Base-by-base conservation (phyloP, 306 rosid species). In the Erythrophleum fordii region DNA sequence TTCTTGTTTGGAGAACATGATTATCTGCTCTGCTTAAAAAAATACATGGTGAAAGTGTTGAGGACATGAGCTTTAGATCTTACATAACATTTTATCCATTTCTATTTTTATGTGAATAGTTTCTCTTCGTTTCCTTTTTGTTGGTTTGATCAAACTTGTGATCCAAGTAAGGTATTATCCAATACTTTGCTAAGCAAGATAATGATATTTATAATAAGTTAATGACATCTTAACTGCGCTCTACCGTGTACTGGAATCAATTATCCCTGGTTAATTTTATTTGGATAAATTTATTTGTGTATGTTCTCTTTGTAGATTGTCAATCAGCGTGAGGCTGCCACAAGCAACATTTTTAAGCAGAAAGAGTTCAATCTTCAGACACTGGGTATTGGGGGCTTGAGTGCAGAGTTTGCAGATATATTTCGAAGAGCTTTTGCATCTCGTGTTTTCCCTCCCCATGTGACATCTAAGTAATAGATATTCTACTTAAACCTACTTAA, bases 371-470 rank as follows among this genome's bases (percentile, higher is more conserved):
- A 96, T 84, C 99, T 96, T 77, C 84, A 96, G 89, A 61, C 92
- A 44, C 91, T 96, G 62, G 99, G 99, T 60, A 96, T 96, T 75
- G 99, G 99, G 71, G 99, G 99, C 46, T 76, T 96, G 85, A 85
- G 94, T 75, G 97, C 90, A 0, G 99, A 96, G 87, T 96, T 96
- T 82, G 97, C 91, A 53, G 97, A 96, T 80, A 96, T 96, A 90
- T 96, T 96, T 81, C 91, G 99, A 88, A 93, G 99, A 89, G 98
- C 99, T 69, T 96, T 96, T 86, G 98, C 99, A 20, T 96, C 99
- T 48, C 99, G 99, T 82, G 99, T 96, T 80, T 93, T 93, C 83
- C 99, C 99, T 81, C 85, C 99, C 52, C 97, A 96, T 8, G 99
- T 96, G 87, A 89, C 97, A 74, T 89, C 89, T 73, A 96, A 96